A percentile compares a stretch with the other conserved stretches of the same genome.
phyloP scores from a whole-genome alignment of 2,329 filamentous ascomycete genomes.

The Cercospora beticola region DNA sequence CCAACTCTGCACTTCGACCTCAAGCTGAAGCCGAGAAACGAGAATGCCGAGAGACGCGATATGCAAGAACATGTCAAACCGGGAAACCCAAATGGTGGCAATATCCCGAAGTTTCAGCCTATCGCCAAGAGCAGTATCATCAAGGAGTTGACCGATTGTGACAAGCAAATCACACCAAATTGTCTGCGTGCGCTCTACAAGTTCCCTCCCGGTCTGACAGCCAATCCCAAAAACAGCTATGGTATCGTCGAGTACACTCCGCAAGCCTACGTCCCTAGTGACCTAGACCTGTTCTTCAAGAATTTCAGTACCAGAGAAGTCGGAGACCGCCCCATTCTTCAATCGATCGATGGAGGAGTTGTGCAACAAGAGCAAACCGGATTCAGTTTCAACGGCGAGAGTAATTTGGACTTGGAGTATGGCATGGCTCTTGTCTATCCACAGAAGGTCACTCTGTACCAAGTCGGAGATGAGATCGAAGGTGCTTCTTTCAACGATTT shows the following conservation, averaged over 20 bases:
- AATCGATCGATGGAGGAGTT: slow-evolving; percentile 31
- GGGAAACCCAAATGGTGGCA: slow-evolving; percentile 13
- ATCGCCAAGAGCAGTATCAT: slow-evolving; percentile 17
- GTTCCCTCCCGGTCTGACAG: slow-evolving; percentile 33
- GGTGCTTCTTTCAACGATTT: slow-evolving; percentile 40
- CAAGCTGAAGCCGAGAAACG: slow-evolving; percentile 16
- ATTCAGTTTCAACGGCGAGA: slow-evolving; percentile 49
- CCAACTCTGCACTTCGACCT: slow-evolving; percentile 52
- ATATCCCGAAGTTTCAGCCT: slow-evolving; percentile 21
- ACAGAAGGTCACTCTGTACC: slow-evolving; percentile 51
- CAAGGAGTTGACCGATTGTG: slow-evolving; percentile 16
- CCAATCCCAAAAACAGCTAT: slow-evolving; percentile 42
- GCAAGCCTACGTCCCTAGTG: slow-evolving; percentile 42
- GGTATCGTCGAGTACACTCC: slow-evolving; percentile 50
- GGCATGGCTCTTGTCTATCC: slow-evolving; percentile 54
- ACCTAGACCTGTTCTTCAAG: slow-evolving; percentile 41
- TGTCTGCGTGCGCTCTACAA: slow-evolving; percentile 49
- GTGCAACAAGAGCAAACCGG: slow-evolving; percentile 17
- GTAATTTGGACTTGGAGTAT: slow-evolving; percentile 57
- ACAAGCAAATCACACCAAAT: slow-evolving; percentile 40
- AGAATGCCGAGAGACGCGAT: slow-evolving; percentile 23
- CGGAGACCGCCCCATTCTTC: slow-evolving; percentile 31
- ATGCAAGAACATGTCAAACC: slow-evolving; percentile 8
- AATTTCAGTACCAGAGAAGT: slow-evolving; percentile 20
- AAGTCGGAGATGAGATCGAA: slow-evolving; percentile 41